Base-by-base conservation (phyloP, 768 basidiomycete species). In the Agrocybe praecox region DNA sequence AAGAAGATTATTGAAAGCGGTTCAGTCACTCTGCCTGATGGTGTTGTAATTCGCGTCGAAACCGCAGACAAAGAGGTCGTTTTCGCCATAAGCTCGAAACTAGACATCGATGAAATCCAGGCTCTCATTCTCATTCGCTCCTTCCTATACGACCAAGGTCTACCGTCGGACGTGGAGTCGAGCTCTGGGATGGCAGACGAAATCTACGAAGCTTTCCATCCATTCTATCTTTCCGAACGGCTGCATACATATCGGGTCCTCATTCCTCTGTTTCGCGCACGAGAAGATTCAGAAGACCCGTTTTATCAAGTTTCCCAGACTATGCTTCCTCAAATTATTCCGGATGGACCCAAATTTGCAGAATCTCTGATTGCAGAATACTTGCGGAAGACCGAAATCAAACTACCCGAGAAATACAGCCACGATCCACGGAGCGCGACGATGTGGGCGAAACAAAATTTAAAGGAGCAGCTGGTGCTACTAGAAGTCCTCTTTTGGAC, bases 401-500 rank as follows among this genome's bases (percentile, higher is more conserved):
- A 67, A 21, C 62, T 87, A 55, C 83, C 87, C 0, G 75, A 74
- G 46, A 67, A 70, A 11, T 69, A 79, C 19, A 69, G 61, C n/a
- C 69, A 72, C 2, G 80, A 90, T 60, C 87, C 86, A 17, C 80
- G 78, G 58, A 76, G 77, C 17, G 86, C 84, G 10, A 80, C 85
- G n/a, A 70, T 73, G 40, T 89, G 87, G 84, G 88, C 83, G 36
- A 90, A 89, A 73, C 88, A 93, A 69, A 88, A 84, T 64, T 66
- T 81, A 29, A 84, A 82, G 64, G 88, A 95, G 65, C 96, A 96
- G 68, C 74, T 94, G 42, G 85, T 87, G 11, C 67, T 94, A 43
- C 74, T 97, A 48, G 93, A 97, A 62, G 84, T 96, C 32, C 77
- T 97, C 45, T 98, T 97, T 71, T 92, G 92, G 85, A 81, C 86